These are phyloP conservation scores for Trichophyton schoenleinii DNA, from an alignment of 2,329 filamentous ascomycete genomes.

Conservation along the genomic window DNA sequence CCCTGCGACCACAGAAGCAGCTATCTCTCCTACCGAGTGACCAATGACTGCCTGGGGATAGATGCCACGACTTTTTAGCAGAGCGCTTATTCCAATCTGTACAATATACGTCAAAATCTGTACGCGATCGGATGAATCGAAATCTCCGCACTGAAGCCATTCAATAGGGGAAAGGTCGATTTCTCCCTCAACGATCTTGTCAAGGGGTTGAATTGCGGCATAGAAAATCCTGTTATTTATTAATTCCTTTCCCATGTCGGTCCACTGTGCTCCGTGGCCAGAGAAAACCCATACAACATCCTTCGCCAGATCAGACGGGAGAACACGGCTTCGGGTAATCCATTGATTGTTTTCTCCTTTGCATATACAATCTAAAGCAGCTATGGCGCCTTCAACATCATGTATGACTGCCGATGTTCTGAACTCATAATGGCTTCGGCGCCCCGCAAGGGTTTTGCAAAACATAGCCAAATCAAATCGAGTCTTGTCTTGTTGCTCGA, in stretches of 20 bases:
- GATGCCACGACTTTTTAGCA: not conserved
- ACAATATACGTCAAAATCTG: not conserved
- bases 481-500: not conserved
- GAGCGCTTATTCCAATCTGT: not conserved
- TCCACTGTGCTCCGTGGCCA: conserved; percentile 15
- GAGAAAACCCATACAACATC: conserved; percentile 12
- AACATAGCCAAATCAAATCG: not conserved
- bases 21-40: conserved; percentile 14
- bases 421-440: not conserved
- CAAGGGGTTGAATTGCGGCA: not conserved
- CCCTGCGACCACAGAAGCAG: conserved; percentile 14
- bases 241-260: conserved; percentile 7
- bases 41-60: conserved; percentile 10
- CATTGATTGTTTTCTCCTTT: not conserved
- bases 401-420: not conserved
- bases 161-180: not conserved
- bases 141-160: not conserved
- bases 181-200: not conserved
- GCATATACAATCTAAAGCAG: not conserved
- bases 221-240: not conserved
- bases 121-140: not conserved
- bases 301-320: not conserved
- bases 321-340: not conserved
- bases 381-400: not conserved
- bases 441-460: not conserved